These are phyloP conservation scores for Penicillium steckii DNA, from an alignment of 495 filamentous ascomycete genomes.

Conservation along the genomic window DNA sequence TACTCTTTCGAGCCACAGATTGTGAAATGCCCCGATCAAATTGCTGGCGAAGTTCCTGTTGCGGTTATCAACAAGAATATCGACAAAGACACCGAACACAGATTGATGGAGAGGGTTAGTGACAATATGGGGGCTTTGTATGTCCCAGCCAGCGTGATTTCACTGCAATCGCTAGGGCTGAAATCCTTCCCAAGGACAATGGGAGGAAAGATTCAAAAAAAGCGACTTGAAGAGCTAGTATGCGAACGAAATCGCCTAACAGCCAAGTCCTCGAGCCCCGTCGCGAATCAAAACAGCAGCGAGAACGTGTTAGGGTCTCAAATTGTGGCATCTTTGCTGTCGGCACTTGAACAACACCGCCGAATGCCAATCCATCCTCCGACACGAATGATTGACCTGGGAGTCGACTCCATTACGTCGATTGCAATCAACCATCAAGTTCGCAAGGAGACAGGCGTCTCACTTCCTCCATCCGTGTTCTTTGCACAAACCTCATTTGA, in stretches of 20 bases:
- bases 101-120: conserved; percentile 24
- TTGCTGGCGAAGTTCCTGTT: conserved; percentile 28
- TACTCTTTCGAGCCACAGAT: conserved; percentile 18
- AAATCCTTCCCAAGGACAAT: conserved; percentile 34
- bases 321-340: conserved; percentile 6
- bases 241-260: neutral
- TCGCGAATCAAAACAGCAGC: neutral
- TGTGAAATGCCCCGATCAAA: conserved; percentile 8
- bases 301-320: neutral
- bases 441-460: conserved; percentile 11
- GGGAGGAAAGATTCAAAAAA: conserved; percentile 41
- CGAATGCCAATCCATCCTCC: conserved; percentile 6
- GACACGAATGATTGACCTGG: conserved; percentile 15
- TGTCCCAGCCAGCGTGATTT: conserved; percentile 32
- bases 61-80: conserved; percentile 4
- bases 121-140: conserved; percentile 29
- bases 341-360: conserved; percentile 12
- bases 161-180: conserved; percentile 30
- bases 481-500: conserved; percentile 10
- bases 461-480: conserved; percentile 18
- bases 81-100: conserved; percentile 3
- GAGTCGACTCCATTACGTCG: conserved; percentile 19
- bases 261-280: neutral
- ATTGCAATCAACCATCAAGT: conserved; percentile 16
- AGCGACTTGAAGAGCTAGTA: conserved; percentile 17